These are phyloP conservation scores for Dimocarpus longan DNA, from an alignment of 345 rosid genomes.

Conservation along the genomic window DNA sequence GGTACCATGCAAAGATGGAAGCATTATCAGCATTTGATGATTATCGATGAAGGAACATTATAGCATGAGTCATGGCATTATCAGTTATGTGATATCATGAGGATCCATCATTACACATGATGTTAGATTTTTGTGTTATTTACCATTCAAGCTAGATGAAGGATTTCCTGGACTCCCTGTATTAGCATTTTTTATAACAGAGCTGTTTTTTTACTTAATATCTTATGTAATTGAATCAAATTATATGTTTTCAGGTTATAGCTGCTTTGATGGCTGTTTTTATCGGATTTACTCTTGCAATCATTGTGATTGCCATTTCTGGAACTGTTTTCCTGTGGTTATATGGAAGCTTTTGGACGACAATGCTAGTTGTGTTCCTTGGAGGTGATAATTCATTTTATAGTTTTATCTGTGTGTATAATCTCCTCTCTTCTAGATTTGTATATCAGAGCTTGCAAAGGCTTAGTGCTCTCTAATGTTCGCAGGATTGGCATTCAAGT, in stretches of 20 bases:
- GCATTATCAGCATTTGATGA: neutral
- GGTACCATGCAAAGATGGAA: neutral
- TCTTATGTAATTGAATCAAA: slow-evolving; percentile 21
- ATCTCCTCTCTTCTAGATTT: slow-evolving; percentile 8
- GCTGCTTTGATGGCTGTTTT: slow-evolving; percentile 64
- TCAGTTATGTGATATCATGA: neutral
- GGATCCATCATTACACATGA: neutral
- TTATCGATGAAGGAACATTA: slow-evolving; percentile 5
- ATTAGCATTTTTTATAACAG: neutral
- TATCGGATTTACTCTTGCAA: slow-evolving; percentile 64
- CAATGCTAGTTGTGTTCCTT: slow-evolving; percentile 56
- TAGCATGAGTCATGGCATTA: neutral
- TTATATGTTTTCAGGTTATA: slow-evolving; percentile 48
- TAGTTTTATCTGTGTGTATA: slow-evolving; percentile 4
- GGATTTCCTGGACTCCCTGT: neutral
- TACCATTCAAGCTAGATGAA: neutral
- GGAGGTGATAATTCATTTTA: slow-evolving; percentile 55
- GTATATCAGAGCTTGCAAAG: slow-evolving; percentile 12
- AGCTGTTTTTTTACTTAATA: slow-evolving; percentile 7
- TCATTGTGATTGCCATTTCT: slow-evolving; percentile 59
- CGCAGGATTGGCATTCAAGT: slow-evolving; percentile 74
- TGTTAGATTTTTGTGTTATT: neutral
- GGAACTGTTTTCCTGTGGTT: slow-evolving; percentile 75
- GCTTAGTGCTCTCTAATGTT: slow-evolving; percentile 16
- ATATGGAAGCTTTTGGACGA: slow-evolving; percentile 95